Conservation (phyloP, 352 stramenopile species). For the Phytopythium chamaehyphon region DNA sequence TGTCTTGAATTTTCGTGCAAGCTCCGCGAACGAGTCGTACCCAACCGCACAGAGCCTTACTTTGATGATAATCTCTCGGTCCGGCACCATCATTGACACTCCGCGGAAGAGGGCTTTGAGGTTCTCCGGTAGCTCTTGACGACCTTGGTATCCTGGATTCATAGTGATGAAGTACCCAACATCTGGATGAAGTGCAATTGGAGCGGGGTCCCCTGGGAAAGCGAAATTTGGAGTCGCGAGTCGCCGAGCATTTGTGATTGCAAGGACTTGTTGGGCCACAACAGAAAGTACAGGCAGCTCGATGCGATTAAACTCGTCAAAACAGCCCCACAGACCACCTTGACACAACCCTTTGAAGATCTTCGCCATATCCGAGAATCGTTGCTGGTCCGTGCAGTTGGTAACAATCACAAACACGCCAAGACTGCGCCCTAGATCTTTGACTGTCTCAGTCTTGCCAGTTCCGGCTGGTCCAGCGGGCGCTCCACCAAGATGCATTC, state of each 20-base stretch:
- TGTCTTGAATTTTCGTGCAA: constrained; percentile 95
- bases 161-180: constrained; percentile 91
- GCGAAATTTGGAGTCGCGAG: constrained; percentile 43
- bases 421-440: constrained; percentile 89
- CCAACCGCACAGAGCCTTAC: constrained; percentile 94
- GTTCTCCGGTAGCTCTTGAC: constrained; percentile 91
- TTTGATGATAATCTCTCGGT: constrained; percentile 96
- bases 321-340: constrained; percentile 88
- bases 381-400: constrained; percentile 91
- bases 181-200: constrained; percentile 55
- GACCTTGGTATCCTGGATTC: constrained; percentile 92
- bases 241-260: constrained; percentile 75
- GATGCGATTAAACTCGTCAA: constrained; percentile 94
- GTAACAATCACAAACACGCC: constrained; percentile 91
- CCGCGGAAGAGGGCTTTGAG: constrained; percentile 91
- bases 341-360: constrained; percentile 92
- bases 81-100: constrained; percentile 96
- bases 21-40: constrained; percentile 87
- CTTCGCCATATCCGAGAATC: constrained; percentile 91
- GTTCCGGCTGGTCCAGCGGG: constrained; percentile 87
- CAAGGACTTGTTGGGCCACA: constrained; percentile 90
- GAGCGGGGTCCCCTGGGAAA: constrained; percentile 60
- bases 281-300: constrained; percentile 91
- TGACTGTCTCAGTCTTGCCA: constrained; percentile 91
- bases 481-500: constrained; percentile 85